phyloP scores from a whole-genome alignment of 2,329 filamentous ascomycete genomes.

The Didymellaceae sp. region DNA sequence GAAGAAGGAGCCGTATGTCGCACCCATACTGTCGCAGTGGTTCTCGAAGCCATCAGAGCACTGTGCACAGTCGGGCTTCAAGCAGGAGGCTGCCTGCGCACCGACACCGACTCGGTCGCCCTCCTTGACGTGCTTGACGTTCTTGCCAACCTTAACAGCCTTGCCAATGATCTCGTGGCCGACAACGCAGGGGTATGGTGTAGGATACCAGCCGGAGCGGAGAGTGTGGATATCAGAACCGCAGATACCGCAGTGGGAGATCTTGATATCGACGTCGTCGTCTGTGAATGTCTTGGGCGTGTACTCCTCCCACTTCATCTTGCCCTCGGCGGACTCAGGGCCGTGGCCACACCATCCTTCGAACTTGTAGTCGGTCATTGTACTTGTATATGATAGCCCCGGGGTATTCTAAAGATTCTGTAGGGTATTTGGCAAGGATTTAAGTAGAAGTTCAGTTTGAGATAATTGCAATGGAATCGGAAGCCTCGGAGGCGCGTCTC shows the following conservation, averaged over 20 bases:
- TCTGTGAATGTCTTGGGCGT: constrained; percentile 63
- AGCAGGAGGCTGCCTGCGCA: constrained; percentile 56
- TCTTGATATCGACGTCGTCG: constrained; percentile 62
- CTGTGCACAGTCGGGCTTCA: constrained; percentile 49
- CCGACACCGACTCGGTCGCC: constrained; percentile 66
- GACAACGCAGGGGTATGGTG: constrained; percentile 50
- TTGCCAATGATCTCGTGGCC: constrained; percentile 53
- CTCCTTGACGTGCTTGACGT: constrained; percentile 60
- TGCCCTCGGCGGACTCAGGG: constrained; percentile 56
- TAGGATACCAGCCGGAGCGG: constrained; percentile 47
- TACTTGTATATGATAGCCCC: no score
- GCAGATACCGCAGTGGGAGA: constrained; percentile 51
- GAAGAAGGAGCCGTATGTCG: constrained; percentile 56
- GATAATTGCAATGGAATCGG: no score
- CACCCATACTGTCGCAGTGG: constrained; percentile 51
- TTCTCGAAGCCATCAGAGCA: constrained; percentile 58
- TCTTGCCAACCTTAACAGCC: constrained; percentile 50
- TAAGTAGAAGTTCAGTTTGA: background rate
- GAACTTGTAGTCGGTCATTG: constrained; percentile 48
- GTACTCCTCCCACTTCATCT: constrained; percentile 61
- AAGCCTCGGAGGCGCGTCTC: background rate
- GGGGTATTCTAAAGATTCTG: no score
- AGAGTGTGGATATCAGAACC: constrained; percentile 46
- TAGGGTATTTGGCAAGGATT: background rate
- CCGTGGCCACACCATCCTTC: constrained; percentile 64